phyloP scores from a whole-genome alignment of 2,329 filamentous ascomycete genomes.

The Xenoacremonium recifei region DNA sequence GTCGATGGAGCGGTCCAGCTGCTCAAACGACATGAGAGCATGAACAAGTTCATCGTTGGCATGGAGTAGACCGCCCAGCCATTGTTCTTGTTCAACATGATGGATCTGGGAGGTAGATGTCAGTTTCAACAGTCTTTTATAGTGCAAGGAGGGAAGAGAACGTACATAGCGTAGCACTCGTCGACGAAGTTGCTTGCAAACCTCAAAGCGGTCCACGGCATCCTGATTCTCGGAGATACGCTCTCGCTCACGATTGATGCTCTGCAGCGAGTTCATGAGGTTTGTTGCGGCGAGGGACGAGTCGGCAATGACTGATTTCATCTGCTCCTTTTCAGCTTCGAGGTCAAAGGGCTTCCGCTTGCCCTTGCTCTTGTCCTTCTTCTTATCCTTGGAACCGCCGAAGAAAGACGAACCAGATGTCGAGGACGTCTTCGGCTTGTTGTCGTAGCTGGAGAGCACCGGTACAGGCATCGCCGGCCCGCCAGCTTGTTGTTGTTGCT shows the following conservation, averaged over 20 bases:
- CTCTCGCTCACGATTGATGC: slow-evolving; percentile 85
- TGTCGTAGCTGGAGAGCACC: slow-evolving; percentile 16
- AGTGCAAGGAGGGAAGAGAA: slow-evolving; percentile 8
- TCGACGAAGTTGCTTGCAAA: slow-evolving; percentile 79
- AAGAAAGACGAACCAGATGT: slow-evolving; percentile 39
- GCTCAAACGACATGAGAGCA: slow-evolving; percentile 90
- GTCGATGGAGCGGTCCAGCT: slow-evolving; percentile 83
- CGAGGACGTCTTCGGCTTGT: slow-evolving; percentile 35
- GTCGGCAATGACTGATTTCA: slow-evolving; percentile 86
- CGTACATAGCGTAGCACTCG: slow-evolving; percentile 80
- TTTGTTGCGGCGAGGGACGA: slow-evolving; percentile 90
- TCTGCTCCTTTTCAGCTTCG: slow-evolving; percentile 81
- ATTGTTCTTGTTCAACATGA: slow-evolving; percentile 85
- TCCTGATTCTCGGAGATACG: slow-evolving; percentile 81
- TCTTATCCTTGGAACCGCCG: slow-evolving; percentile 47
- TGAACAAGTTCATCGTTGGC: slow-evolving; percentile 96
- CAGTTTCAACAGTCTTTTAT: slow-evolving; percentile 4
- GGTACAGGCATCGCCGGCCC: slow-evolving; percentile 19
- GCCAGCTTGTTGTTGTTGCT: too few relatives aligned
- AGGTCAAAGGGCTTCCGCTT: slow-evolving; percentile 73
- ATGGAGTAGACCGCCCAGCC: slow-evolving; percentile 84
- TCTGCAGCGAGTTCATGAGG: slow-evolving; percentile 80
- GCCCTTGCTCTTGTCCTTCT: slow-evolving; percentile 55
- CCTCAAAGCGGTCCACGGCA: slow-evolving; percentile 76
- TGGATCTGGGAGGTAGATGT: slow-evolving; percentile 82